Conservation (phyloP, 1,139 yeast species). For the Arxiozyma heterogenica region DNA sequence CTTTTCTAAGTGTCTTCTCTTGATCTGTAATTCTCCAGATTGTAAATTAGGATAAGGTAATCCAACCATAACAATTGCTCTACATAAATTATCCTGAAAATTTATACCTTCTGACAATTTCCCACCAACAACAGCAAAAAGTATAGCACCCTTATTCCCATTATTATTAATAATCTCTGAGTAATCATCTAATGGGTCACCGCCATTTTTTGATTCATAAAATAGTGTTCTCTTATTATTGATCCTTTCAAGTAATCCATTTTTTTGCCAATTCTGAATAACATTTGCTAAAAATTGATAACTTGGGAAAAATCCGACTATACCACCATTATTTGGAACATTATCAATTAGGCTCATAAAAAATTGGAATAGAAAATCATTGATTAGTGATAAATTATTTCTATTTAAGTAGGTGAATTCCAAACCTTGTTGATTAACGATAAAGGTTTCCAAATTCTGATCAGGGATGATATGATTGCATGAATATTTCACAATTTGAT, state of each 20-base stretch:
- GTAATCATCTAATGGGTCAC: slow-evolving; percentile 43
- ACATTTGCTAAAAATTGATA: slow-evolving; percentile 58
- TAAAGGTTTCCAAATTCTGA: slow-evolving; percentile 53
- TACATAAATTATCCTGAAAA: slow-evolving; percentile 74
- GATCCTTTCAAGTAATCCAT: slow-evolving; percentile 32
- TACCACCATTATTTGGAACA: slow-evolving; percentile 54
- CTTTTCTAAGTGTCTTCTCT: slow-evolving; percentile 54
- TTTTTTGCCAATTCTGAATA: slow-evolving; percentile 42
- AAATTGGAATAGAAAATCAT: slow-evolving; percentile 42
- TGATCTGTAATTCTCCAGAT: slow-evolving; percentile 77
- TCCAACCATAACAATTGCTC: slow-evolving; percentile 84
- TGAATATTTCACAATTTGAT: slow-evolving; percentile 45
- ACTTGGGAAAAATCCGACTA: slow-evolving; percentile 79
- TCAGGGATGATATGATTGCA: slow-evolving; percentile 85
- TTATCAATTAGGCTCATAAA: slow-evolving; percentile 36
- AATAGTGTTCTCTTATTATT: slow-evolving; percentile 39
- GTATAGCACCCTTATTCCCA: slow-evolving; percentile 46
- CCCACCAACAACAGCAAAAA: slow-evolving; percentile 89
- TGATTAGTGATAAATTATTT: slow-evolving; percentile 38
- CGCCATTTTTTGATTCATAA: slow-evolving; percentile 48
- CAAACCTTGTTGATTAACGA: slow-evolving; percentile 39
- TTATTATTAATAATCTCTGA: slow-evolving; percentile 30
- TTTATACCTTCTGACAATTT: slow-evolving; percentile 91
- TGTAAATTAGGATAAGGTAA: slow-evolving; percentile 82
- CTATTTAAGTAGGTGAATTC: slow-evolving; percentile 68